These are phyloP conservation scores for Epichloe gansuensis DNA, from an alignment of 2,329 filamentous ascomycete genomes.

Conservation along the genomic window DNA sequence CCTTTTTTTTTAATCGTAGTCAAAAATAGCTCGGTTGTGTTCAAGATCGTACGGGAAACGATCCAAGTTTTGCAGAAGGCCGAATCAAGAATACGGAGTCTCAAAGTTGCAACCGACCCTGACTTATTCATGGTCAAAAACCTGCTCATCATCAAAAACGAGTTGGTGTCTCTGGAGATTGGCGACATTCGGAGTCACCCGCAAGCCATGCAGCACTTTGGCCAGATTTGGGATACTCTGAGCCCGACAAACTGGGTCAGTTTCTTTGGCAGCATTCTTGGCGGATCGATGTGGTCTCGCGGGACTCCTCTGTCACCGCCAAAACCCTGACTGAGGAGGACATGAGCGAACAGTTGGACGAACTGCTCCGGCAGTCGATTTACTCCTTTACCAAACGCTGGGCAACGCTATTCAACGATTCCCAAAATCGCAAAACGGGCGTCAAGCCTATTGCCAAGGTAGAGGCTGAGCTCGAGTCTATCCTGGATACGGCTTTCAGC, in stretches of 20 bases:
- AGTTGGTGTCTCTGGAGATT: slow-evolving; percentile 92
- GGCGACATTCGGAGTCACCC: slow-evolving; percentile 48
- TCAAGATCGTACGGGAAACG: slow-evolving; percentile 76
- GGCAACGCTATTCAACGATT: slow-evolving; percentile 38
- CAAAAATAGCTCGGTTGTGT: slow-evolving; percentile 44
- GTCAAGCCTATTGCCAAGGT: slow-evolving; percentile 39
- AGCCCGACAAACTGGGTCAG: slow-evolving; percentile 45
- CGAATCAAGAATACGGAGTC: slow-evolving; percentile 55
- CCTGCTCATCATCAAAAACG: slow-evolving; percentile 86
- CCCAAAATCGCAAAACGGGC: slow-evolving; percentile 33
- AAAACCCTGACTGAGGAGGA: slow-evolving; percentile 38
- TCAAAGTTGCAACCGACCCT: slow-evolving; percentile 51
- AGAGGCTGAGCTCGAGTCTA: slow-evolving; percentile 43
- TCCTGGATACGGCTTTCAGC: slow-evolving; percentile 46
- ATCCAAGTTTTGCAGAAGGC: slow-evolving; percentile 73
- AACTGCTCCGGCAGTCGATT: slow-evolving; percentile 49
- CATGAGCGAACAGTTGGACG: slow-evolving; percentile 53
- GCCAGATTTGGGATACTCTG: slow-evolving; percentile 52
- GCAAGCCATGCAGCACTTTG: slow-evolving; percentile 45
- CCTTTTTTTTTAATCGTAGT: slow-evolving; percentile 8
- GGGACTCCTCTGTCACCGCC: slow-evolving; percentile 23
- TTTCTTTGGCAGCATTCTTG: slow-evolving; percentile 46
- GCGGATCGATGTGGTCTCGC: slow-evolving; percentile 38
- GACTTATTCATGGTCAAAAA: slow-evolving; percentile 94
- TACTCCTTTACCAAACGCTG: slow-evolving; percentile 51